These are phyloP conservation scores for Nigrospora oryzae DNA, from an alignment of 2,329 filamentous ascomycete species.

Conservation along the genomic window DNA sequence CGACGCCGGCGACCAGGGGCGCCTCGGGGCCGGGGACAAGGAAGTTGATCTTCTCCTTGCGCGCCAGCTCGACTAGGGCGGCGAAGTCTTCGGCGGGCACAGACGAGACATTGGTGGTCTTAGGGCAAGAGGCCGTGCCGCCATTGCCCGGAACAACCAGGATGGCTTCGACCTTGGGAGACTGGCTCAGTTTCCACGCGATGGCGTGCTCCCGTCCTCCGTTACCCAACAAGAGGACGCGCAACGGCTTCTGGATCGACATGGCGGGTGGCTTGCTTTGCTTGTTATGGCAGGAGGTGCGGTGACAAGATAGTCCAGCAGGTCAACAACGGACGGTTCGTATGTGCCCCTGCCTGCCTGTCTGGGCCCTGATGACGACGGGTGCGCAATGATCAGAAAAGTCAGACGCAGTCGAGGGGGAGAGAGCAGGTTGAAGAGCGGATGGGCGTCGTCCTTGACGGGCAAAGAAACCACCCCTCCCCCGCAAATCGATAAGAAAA, in stretches of 20 bases:
- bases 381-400: too few relatives aligned
- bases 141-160: constrained; percentile 72
- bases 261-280: constrained; percentile 5
- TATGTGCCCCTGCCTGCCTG: too few relatives aligned
- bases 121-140: constrained; percentile 65
- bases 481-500: too few relatives aligned
- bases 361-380: too few relatives aligned
- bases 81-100: constrained; percentile 72
- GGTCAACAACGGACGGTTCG: too few relatives aligned
- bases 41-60: constrained; percentile 66
- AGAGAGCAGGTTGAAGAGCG: too few relatives aligned
- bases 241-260: constrained; percentile 32
- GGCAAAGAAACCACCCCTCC: too few relatives aligned
- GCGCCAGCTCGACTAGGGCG: constrained; percentile 66
- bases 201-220: constrained; percentile 92
- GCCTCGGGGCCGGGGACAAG: constrained; percentile 88
- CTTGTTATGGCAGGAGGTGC: too few relatives aligned
- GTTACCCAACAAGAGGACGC: constrained; percentile 82
- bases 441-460: too few relatives aligned
- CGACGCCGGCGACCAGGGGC: constrained; percentile 85
- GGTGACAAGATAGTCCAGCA: too few relatives aligned
- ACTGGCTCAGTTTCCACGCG: constrained; percentile 88
- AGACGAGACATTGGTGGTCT: constrained; percentile 62
- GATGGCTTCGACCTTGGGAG: constrained; percentile 68
- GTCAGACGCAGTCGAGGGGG: too few relatives aligned